Percentiles rank a stretch among this genome's conserved stretches.
Conservation (phyloP, 306 rosid species). For the Cucurbita argyrosperma region DNA sequence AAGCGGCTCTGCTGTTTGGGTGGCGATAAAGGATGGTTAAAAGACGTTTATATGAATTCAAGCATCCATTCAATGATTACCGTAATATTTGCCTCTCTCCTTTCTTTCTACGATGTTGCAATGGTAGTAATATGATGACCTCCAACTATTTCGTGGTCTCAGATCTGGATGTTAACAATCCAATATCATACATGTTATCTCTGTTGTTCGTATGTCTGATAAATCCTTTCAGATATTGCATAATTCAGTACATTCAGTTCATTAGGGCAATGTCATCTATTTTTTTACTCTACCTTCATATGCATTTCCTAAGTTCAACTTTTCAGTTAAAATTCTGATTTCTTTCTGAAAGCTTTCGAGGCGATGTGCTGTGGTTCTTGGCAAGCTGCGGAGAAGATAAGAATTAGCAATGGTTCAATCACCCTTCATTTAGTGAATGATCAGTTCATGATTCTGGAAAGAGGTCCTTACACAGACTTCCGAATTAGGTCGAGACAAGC, state of each 20-base stretch:
- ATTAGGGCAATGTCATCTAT: neutral
- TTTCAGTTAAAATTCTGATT: slow-evolving; percentile 2
- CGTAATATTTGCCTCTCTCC: slow-evolving; percentile 29
- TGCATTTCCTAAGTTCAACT: neutral
- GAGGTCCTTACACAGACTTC: slow-evolving; percentile 43
- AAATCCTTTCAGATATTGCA: neutral
- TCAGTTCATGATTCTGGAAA: slow-evolving; percentile 29
- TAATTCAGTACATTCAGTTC: neutral
- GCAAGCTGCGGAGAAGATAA: slow-evolving; percentile 49
- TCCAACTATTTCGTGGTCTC: neutral
- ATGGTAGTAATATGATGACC: neutral
- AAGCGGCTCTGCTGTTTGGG: slow-evolving; percentile 8
- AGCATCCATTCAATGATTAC: slow-evolving; percentile 35
- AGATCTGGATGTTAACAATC: neutral
- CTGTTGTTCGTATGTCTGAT: neutral
- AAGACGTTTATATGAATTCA: slow-evolving; percentile 31
- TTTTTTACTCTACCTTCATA: neutral
- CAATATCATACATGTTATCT: neutral
- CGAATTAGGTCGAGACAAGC: slow-evolving; percentile 65
- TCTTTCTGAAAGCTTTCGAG: slow-evolving; percentile 53
- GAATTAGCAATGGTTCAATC: slow-evolving; percentile 41
- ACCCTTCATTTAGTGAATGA: slow-evolving; percentile 33
- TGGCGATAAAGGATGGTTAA: slow-evolving; percentile 19
- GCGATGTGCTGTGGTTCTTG: slow-evolving; percentile 54
- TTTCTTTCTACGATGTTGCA: neutral